Evolutionary conservation across 257 asterid species (phyloP).

Genomic region (Plantago major): DNA sequence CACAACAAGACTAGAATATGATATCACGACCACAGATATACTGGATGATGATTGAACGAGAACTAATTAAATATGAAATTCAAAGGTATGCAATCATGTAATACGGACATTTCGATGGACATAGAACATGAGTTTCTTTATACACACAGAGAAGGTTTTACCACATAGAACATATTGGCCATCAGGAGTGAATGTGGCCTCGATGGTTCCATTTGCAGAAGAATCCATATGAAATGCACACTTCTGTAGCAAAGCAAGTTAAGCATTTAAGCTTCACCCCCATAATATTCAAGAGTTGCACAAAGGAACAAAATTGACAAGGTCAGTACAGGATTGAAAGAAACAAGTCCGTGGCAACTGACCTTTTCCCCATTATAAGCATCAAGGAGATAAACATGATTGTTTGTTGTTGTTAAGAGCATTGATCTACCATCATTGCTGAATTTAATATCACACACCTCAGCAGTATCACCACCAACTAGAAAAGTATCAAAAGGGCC

Average conservation of each 20-base stretch:
- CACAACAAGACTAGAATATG: neutral
- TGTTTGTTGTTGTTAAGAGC: conserved; percentile 86
- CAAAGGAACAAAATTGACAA: conserved; percentile 1
- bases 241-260: conserved; percentile 43
- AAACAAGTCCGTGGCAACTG: conserved; percentile 17
- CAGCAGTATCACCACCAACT: conserved; percentile 96
- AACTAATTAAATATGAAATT: neutral
- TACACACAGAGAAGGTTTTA: conserved; percentile 20
- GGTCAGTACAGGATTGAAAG: neutral
- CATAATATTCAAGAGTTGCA: neutral
- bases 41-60: too few relatives aligned
- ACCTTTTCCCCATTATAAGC: conserved; percentile 98
- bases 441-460: conserved; percentile 95
- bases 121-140: neutral
- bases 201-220: conserved; percentile 54
- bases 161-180: conserved; percentile 92
- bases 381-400: conserved; percentile 79
- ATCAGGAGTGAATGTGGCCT: conserved; percentile 94
- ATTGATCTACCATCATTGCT: conserved; percentile 95
- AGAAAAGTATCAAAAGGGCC: conserved; percentile 97
- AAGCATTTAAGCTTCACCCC: conserved; percentile 2
- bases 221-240: conserved; percentile 81
- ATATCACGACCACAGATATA: neutral
- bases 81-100: neutral
- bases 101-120: neutral